phyloP scores from a whole-genome alignment of 208 protist species.

The Acanthamoeba divionensis region DNA sequence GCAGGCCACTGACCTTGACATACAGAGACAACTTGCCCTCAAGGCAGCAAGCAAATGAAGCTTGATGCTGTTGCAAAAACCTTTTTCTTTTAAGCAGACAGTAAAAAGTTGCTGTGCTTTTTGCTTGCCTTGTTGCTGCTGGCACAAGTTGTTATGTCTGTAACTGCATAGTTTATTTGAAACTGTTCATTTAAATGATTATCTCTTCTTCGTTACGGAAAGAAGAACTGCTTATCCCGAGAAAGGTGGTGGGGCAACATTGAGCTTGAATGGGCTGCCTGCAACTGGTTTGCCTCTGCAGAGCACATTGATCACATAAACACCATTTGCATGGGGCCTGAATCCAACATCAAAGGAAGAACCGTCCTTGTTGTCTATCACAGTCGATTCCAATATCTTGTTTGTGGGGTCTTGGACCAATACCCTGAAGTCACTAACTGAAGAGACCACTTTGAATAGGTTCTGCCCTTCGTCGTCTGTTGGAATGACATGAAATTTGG shows the following conservation, averaged over 20 bases:
- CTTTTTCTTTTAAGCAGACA: no score
- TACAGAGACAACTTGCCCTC: not conserved
- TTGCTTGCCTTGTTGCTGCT: no score
- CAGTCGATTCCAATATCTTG: not conserved
- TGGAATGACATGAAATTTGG: conserved; percentile 26
- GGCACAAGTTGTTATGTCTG: no score
- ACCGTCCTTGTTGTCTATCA: not conserved
- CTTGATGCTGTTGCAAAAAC: no score
- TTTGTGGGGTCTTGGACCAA: not conserved
- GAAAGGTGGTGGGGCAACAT: conserved; percentile 40
- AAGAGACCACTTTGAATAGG: not conserved
- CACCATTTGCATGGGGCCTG: not conserved
- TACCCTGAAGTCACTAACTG: not conserved
- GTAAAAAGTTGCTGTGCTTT: no score
- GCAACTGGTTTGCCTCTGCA: not conserved
- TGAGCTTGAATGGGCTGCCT: conserved; percentile 27
- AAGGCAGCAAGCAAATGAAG: no score
- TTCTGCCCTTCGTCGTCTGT: not conserved
- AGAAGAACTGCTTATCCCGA: no score
- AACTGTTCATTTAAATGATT: no score
- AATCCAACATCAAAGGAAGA: not conserved
- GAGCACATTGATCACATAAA: not conserved
- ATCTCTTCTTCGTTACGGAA: no score
- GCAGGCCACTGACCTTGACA: not conserved
- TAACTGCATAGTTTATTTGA: no score